Evolutionary conservation across 148 eudicot genomes (phyloP).

Genomic region (Rheum nobile): DNA sequence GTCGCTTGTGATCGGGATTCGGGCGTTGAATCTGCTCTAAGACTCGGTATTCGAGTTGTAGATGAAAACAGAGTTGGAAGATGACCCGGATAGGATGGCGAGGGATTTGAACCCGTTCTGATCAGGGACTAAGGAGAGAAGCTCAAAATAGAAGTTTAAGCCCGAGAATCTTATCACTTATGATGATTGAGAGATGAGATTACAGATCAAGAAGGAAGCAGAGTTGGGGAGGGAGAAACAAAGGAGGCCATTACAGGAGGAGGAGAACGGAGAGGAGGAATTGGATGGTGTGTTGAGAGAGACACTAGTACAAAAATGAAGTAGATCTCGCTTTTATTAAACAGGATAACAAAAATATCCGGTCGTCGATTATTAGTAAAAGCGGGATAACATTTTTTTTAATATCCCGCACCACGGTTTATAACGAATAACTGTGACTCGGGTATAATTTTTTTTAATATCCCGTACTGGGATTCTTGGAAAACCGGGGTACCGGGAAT

Average conservation of each 20-base stretch:
- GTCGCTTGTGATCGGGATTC: conserved; percentile 16
- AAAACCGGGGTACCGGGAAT: no score
- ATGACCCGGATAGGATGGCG: conserved; percentile 17
- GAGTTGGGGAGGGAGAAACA: conserved; percentile 42
- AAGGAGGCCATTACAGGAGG: conserved; percentile 40
- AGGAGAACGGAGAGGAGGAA: conserved; percentile 14
- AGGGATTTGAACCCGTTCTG: conserved; percentile 34
- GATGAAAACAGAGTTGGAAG: conserved; percentile 22
- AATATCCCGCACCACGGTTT: no score
- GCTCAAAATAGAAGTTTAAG: conserved; percentile 30
- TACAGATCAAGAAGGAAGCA: conserved; percentile 34
- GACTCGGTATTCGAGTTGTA: conserved; percentile 24
- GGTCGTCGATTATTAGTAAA: no score
- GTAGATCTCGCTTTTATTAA: no score
- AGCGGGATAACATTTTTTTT: no score
- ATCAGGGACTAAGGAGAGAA: conserved; percentile 25
- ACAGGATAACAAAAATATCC: no score
- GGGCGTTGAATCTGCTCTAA: conserved; percentile 27
- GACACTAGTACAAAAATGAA: no score
- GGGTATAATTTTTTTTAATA: no score
- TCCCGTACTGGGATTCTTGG: no score
- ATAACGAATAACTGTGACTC: no score
- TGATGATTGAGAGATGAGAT: conserved; percentile 28
- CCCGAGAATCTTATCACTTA: conserved; percentile 30
- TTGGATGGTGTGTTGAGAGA: conserved; percentile 13